Evolutionary conservation across 768 basidiomycete species (phyloP).

Genomic region (Psilocybe azurescens): DNA sequence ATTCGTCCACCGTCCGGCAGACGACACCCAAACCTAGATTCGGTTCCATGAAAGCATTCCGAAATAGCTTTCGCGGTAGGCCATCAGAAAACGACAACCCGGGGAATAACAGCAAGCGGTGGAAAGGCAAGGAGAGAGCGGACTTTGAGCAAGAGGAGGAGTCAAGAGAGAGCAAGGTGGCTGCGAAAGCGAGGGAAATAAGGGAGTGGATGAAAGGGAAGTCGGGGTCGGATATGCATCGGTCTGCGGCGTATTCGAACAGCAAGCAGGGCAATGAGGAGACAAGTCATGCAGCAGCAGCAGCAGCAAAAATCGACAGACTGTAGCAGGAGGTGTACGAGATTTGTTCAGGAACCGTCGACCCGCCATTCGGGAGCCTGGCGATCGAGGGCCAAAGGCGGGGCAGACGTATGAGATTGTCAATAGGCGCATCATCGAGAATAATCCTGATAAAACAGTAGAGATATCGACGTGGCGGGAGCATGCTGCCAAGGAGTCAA

Average conservation of each 20-base stretch:
- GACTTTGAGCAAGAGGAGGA: conserved; percentile 9
- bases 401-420: conserved; percentile 50
- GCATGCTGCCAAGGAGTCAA: conserved; percentile 43
- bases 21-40: conserved; percentile 16
- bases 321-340: conserved; percentile 18
- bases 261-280: conserved; percentile 7
- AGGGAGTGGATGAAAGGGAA: conserved; percentile 29
- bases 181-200: conserved; percentile 24
- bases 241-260: conserved; percentile 14
- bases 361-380: conserved; percentile 15
- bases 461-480: conserved; percentile 64
- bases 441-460: conserved; percentile 55
- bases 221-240: conserved; percentile 24
- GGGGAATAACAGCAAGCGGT: not conserved
- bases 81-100: conserved; percentile 5
- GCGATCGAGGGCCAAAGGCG: conserved; percentile 30
- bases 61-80: conserved; percentile 23
- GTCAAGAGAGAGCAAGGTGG: conserved; percentile 13
- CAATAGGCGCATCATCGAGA: conserved; percentile 46
- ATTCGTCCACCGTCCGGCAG: conserved; percentile 8
- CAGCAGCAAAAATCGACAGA: conserved; percentile 2
- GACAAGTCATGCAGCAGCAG: conserved; percentile 6
- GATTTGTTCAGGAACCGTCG: conserved; percentile 28
- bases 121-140: conserved; percentile 24
- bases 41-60: conserved; percentile 21